Conservation (phyloP, 352 stramenopile genomes). For the Pythium sukuiense region DNA sequence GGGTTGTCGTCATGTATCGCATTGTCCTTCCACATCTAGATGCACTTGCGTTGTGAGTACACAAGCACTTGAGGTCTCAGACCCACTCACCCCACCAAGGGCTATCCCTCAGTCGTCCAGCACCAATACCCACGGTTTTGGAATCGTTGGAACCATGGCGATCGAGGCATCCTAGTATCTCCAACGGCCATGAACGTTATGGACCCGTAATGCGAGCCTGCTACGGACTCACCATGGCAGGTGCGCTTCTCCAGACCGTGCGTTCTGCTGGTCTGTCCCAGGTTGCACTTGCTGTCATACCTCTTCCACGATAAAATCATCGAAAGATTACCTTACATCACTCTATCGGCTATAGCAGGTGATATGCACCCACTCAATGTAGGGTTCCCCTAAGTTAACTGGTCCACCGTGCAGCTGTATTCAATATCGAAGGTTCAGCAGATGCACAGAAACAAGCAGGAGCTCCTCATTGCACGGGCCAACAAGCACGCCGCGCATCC, state of each 20-base stretch:
- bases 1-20: too few relatives aligned
- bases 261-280: conserved; percentile 2
- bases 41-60: too few relatives aligned
- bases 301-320: conserved; percentile 15
- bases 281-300: conserved; percentile 24
- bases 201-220: too few relatives aligned
- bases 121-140: too few relatives aligned
- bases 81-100: too few relatives aligned
- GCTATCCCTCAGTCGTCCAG: too few relatives aligned
- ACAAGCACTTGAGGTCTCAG: too few relatives aligned
- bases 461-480: background rate
- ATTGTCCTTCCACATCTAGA: too few relatives aligned
- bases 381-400: conserved; percentile 1
- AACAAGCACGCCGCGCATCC: conserved; percentile 3
- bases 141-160: too few relatives aligned
- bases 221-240: background rate
- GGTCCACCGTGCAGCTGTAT: conserved; percentile 7
- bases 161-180: too few relatives aligned
- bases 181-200: too few relatives aligned
- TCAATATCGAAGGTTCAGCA: background rate
- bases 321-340: background rate
- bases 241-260: background rate
- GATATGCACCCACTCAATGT: background rate
- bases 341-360: background rate
- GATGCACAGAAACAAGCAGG: conserved; percentile 10